These are phyloP conservation scores for Stagonosporopsis cucurbitacearum DNA, from an alignment of 2,329 filamentous ascomycete species.

Conservation along the genomic window DNA sequence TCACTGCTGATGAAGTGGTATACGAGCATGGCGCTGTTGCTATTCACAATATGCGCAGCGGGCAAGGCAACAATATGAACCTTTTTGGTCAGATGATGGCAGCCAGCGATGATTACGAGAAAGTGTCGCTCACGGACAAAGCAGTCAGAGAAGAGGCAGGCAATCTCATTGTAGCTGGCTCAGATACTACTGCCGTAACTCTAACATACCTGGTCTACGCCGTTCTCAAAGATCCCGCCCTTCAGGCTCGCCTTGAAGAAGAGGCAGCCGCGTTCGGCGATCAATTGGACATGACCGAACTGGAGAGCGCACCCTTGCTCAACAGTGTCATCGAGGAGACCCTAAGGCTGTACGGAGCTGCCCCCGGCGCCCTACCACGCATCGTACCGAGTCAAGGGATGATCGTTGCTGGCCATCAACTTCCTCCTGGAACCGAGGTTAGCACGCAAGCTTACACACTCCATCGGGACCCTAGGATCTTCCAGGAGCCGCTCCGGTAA, in stretches of 20 bases:
- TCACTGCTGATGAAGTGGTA: constrained; percentile 21
- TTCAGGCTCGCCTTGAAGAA: constrained; percentile 31
- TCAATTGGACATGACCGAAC: constrained; percentile 29
- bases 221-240: constrained; percentile 29
- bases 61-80: constrained; percentile 21
- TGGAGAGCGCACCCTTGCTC: constrained; percentile 40
- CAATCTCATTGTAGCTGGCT: constrained; percentile 43
- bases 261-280: constrained; percentile 29
- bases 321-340: constrained; percentile 51
- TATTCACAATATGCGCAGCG: constrained; percentile 26
- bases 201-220: constrained; percentile 47
- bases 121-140: constrained; percentile 30
- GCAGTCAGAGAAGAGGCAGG: constrained; percentile 39
- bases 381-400: constrained; percentile 44
- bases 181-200: constrained; percentile 45
- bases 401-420: constrained; percentile 44
- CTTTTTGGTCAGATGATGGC: constrained; percentile 26
- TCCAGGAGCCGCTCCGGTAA: constrained; percentile 30
- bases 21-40: constrained; percentile 21
- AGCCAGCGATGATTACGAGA: constrained; percentile 30
- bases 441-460: constrained; percentile 50
- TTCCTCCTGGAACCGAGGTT: constrained; percentile 47
- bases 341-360: constrained; percentile 47
- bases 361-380: constrained; percentile 45
- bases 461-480: constrained; percentile 43